A percentile compares a stretch with the other conserved stretches of the same genome.
Conservation (phyloP, 257 asterid species). For the Nicotiana undulata region DNA sequence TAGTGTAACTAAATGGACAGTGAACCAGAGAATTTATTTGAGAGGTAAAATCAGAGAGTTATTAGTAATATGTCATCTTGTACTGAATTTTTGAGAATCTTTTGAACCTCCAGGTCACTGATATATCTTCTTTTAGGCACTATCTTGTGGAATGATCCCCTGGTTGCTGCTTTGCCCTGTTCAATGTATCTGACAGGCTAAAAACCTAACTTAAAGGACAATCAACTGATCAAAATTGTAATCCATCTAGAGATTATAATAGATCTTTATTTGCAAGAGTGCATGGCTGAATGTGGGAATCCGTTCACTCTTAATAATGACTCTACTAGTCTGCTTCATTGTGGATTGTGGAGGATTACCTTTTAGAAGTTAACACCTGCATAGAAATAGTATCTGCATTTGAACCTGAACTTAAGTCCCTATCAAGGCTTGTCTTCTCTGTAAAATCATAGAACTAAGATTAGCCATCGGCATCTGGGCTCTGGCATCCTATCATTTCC, state of each 20-base stretch:
- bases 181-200: background rate
- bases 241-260: background rate
- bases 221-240: background rate
- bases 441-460: background rate
- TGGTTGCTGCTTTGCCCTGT: background rate
- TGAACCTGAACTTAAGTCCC: background rate
- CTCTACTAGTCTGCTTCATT: background rate
- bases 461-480: background rate
- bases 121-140: background rate
- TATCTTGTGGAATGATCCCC: slow-evolving; percentile 4
- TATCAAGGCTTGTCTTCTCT: background rate
- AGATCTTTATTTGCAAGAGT: background rate
- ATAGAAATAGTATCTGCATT: background rate
- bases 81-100: background rate
- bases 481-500: background rate
- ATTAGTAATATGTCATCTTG: background rate
- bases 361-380: slow-evolving; percentile 1
- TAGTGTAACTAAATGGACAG: background rate
- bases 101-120: slow-evolving; percentile 1
- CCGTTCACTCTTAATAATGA: background rate
- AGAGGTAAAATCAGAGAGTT: background rate
- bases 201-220: background rate
- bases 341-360: slow-evolving; percentile 4
- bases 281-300: background rate
- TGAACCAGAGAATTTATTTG: background rate